Conservation (phyloP, 129 eudicot genomes). For the Escallonia rubra region DNA sequence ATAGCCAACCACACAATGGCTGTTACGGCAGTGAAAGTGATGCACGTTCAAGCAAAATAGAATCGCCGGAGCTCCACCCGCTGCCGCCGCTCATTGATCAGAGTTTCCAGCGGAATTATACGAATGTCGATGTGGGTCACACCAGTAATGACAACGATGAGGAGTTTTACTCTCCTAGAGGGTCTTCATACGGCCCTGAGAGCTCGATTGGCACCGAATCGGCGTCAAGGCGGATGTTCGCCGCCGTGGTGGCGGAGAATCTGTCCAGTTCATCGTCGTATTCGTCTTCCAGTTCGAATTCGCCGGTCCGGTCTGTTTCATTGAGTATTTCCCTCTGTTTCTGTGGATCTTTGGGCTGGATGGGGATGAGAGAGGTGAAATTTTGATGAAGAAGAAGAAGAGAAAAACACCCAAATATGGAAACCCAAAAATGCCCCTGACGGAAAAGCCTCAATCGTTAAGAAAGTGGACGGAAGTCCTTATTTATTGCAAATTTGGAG, state of each 20-base stretch:
- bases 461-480: no score
- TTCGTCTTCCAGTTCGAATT: slow-evolving; percentile 56
- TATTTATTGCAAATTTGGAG: no score
- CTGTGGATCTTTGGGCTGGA: no score
- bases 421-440: no score
- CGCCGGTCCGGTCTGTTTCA: slow-evolving; percentile 60
- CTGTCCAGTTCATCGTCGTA: slow-evolving; percentile 37
- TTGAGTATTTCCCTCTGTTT: slow-evolving; percentile 55
- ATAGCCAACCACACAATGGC: no score
- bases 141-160: slow-evolving; percentile 46
- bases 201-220: slow-evolving; percentile 52
- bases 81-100: slow-evolving; percentile 50
- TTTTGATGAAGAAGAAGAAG: no score
- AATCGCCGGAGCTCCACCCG: slow-evolving; percentile 90
- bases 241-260: slow-evolving; percentile 31
- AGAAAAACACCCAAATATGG: no score
- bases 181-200: slow-evolving; percentile 26
- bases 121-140: no score
- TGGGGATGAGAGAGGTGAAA: no score
- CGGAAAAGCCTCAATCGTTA: no score
- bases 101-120: background rate
- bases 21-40: no score
- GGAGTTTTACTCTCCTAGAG: slow-evolving; percentile 64
- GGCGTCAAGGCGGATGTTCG: slow-evolving; percentile 41
- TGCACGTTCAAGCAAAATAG: slow-evolving; percentile 54